Evolutionary conservation across 305 asterid species (phyloP), one percentile per base, ranked within the genome.

Genomic region (Ajuga reptans): DNA sequence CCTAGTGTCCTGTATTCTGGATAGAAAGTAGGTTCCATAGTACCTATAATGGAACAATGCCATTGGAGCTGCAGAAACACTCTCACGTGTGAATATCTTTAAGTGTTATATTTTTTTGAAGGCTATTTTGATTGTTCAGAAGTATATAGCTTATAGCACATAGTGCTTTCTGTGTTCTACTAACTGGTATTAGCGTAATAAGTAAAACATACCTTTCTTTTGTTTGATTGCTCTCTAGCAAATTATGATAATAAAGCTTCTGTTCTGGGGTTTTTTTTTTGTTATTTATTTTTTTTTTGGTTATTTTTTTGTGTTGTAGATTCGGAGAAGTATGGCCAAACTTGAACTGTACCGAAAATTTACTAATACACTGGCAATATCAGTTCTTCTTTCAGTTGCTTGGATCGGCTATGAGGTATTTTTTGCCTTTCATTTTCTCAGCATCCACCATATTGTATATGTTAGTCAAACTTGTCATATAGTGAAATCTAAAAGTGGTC

Each of bases 361-460:
- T 46, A 81, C 85, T 46, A 93, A 93, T 71, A 64, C 96, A 72
- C 80, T 93, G 36, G 97, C 97, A 41, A 81, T 89, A 37, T 83
- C 96, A 29, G 89, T 91, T 76, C 80, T 93, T 67, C 82, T 93
- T 51, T 91, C 97, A 31, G 95, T 93, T 71, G 97, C 93, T 68
- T 93, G 99, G 99, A 87, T 93, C 55, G 97, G 99, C 57, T 93
- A 89, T 76, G 99, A 91, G 95, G 99, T 93, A 83, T 41, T 55
- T 56, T 49, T 50, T 59, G 16, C 42, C 47, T 10, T 9, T 52
- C 62, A 21, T 34, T 43, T 7, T 49, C 42, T 6, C 21, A 51
- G 43, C 17, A 4, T 51, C 10, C 24, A 2, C 15, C 5, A 7
- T n/a, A 5, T 31, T 2, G 27, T 21, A 21, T 21, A 0, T 21